Conservation (phyloP, 495 filamentous ascomycete species). For the Darksidea phi region DNA sequence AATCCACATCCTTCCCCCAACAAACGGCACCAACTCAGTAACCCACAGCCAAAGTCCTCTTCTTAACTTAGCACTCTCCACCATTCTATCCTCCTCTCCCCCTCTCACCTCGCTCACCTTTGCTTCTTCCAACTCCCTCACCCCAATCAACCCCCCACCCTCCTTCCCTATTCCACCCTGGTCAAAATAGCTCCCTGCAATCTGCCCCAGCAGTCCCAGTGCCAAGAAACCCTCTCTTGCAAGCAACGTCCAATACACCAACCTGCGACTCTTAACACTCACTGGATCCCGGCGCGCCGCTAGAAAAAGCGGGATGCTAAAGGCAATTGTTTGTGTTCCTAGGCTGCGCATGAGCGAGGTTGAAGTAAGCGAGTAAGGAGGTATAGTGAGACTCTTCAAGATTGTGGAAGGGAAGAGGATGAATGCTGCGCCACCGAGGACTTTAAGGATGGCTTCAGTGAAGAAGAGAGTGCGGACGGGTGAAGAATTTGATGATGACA, state of each 20-base stretch:
- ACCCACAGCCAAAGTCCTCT: constrained; percentile 23
- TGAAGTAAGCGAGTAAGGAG: constrained; percentile 10
- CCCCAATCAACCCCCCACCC: background rate
- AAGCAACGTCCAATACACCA: constrained; percentile 19
- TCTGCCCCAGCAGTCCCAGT: constrained; percentile 6
- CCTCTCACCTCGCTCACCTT: background rate
- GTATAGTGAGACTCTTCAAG: background rate
- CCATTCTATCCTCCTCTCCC: background rate
- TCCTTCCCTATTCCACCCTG: background rate
- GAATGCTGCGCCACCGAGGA: constrained; percentile 23
- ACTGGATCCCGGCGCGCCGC: constrained; percentile 2
- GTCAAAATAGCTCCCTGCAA: background rate
- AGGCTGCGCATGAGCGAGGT: constrained; percentile 10
- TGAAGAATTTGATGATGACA: too few relatives aligned
- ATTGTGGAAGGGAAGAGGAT: constrained; percentile 15
- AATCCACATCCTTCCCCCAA: constrained; percentile 23
- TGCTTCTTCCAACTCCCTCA: background rate
- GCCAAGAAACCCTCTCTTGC: constrained; percentile 15
- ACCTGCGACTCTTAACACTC: constrained; percentile 1
- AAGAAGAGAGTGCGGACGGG: constrained; percentile 22
- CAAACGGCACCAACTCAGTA: constrained; percentile 29
- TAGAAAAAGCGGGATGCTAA: constrained; percentile 23
- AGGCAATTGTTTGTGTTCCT: constrained; percentile 21
- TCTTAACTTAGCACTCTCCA: background rate
- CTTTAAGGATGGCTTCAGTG: constrained; percentile 21